phyloP scores from a whole-genome alignment of 1,284 basidiomycete species.

The Wolfiporia cocos region DNA sequence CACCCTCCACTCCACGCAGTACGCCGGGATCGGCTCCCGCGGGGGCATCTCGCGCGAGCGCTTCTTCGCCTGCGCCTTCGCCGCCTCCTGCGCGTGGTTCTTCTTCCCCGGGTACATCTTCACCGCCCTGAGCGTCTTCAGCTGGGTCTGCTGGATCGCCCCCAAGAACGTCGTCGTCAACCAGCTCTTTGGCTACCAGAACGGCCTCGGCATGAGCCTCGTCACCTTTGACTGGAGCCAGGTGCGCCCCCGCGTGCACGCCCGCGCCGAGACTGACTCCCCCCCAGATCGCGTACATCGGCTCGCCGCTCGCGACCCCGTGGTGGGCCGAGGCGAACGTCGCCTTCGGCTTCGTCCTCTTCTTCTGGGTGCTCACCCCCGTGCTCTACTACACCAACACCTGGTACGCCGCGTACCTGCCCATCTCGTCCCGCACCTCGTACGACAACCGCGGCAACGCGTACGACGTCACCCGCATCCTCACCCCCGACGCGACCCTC shows the following conservation, averaged over 20 bases:
- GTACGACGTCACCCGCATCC: constrained; percentile 49
- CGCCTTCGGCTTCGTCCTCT: constrained; percentile 24
- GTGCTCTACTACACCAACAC: constrained; percentile 36
- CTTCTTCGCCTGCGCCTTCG: constrained; percentile 24
- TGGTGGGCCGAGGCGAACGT: constrained; percentile 29
- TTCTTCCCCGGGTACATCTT: constrained; percentile 44
- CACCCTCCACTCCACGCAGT: constrained; percentile 60
- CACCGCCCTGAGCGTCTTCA: constrained; percentile 37
- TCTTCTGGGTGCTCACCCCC: constrained; percentile 62
- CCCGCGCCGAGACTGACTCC: no score
- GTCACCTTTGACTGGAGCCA: constrained; percentile 38
- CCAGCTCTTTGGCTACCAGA: constrained; percentile 71
- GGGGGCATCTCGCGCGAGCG: constrained; percentile 48
- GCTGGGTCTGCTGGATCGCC: constrained; percentile 60
- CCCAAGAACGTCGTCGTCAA: constrained; percentile 68
- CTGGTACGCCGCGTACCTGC: constrained; percentile 35
- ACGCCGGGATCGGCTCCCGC: constrained; percentile 54
- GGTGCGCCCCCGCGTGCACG: no score
- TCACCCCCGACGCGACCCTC: constrained; percentile 37
- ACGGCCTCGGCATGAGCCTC: constrained; percentile 72
- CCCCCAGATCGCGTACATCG: constrained; percentile 26
- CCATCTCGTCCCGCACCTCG: constrained; percentile 26
- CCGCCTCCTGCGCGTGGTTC: constrained; percentile 23
- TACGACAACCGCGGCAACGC: constrained; percentile 36
- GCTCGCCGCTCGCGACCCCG: constrained; percentile 25